Evolutionary conservation across 2,329 filamentous ascomycete genomes (phyloP), one percentile per base, ranked within the genome.

Genomic region (Aspergillus brunneoviolaceus): DNA sequence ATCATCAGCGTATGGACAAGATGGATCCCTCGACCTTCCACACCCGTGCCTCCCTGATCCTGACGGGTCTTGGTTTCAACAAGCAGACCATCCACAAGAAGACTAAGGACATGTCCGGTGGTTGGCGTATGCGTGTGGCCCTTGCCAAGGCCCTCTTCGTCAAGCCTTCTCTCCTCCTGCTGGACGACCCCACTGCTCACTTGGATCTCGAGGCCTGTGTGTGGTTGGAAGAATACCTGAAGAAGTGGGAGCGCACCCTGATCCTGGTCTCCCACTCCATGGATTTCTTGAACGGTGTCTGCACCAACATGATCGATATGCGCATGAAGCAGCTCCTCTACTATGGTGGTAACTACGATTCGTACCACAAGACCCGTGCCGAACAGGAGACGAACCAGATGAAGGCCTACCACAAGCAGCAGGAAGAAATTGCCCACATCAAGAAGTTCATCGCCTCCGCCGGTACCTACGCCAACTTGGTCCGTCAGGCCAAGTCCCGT

Each of bases 51-150:
- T 96, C 94, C 58, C 88, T 97, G 67, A 99, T 99, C 76, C 81
- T 99, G 70, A 99, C 95, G 58, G 95, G 95, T 92, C 90, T 99
- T 61, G 95, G 95, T 68, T 99, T 99, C 87, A 96, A 99, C 88
- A 98, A 98, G 85, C 81, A 80, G 70, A 99, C 96, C 59, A 98
- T 99, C 75, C 84, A 96, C 80, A 99, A 99, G 87, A 97, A 96
- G 88, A 99, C 96, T 72, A 99, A 98, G 87, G 96, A 99, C 79
- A 99, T 99, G 96, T 99, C 95, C 67, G 95, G 95, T 91, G 95
- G 95, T 71, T 99, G 95, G 95, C 89, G 94, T 84, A 99, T 99
- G 95, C 92, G 96, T 86, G 95, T 99, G 61, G 95, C 95, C 60
- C 88, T 99, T 63, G 95, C 86, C 76, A 97, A 98, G 85, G 95